A percentile compares a stretch with the other conserved stretches of the same genome.
Evolutionary conservation across 495 filamentous ascomycete species (phyloP).

Genomic region (Parmelia sp.): DNA sequence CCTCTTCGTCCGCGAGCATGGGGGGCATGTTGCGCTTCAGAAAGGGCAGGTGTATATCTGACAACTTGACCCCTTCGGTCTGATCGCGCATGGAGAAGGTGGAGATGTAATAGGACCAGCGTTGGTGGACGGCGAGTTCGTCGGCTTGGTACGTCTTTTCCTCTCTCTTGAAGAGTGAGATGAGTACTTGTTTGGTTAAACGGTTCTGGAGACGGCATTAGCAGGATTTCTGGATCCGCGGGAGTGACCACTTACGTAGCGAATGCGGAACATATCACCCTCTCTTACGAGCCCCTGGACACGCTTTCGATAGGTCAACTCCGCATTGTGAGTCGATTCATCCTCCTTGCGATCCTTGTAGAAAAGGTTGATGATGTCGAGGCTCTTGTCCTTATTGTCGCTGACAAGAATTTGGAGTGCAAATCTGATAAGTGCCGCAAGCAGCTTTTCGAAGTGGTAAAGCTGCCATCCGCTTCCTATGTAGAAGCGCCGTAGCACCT

Average conservation of each 20-base stretch:
- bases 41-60: slow-evolving; percentile 58
- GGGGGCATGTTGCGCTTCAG: slow-evolving; percentile 67
- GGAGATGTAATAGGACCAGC: slow-evolving; percentile 91
- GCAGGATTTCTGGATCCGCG: slow-evolving; percentile 2
- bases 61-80: slow-evolving; percentile 73
- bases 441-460: slow-evolving; percentile 81
- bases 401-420: slow-evolving; percentile 65
- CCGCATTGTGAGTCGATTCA: slow-evolving; percentile 73
- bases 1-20: slow-evolving; percentile 40
- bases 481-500: slow-evolving; percentile 82
- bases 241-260: slow-evolving; percentile 59
- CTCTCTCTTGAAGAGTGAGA: slow-evolving; percentile 70
- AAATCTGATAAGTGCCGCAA: slow-evolving; percentile 67
- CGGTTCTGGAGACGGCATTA: slow-evolving; percentile 42
- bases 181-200: slow-evolving; percentile 48
- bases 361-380: slow-evolving; percentile 76
- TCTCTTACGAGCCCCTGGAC: slow-evolving; percentile 83
- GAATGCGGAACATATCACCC: slow-evolving; percentile 79
- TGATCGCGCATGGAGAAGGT: slow-evolving; percentile 81
- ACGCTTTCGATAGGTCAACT: slow-evolving; percentile 79
- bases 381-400: slow-evolving; percentile 85
- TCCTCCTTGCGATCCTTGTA: slow-evolving; percentile 72
- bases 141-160: slow-evolving; percentile 71
- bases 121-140: slow-evolving; percentile 50
- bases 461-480: slow-evolving; percentile 81